Evolutionary conservation across 352 stramenopile genomes (phyloP), one percentile per base, ranked within the genome.

Genomic region (Globisporangium canariense): DNA sequence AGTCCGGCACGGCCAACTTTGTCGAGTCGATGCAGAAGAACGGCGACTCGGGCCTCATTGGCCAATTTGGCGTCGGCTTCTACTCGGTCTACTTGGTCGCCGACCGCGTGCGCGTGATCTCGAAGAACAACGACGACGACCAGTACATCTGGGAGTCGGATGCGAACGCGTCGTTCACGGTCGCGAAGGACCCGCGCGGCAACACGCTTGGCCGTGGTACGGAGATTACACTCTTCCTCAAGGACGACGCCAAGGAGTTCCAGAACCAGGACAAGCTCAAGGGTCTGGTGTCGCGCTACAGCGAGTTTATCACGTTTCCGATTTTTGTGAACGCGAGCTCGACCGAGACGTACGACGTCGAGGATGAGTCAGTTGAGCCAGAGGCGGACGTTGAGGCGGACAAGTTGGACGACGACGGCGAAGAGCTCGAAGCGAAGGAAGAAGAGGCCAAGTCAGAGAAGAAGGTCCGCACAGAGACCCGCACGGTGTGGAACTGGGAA

Each of bases 31-130:
- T 99, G 71, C 87, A 96, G 57, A 88, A 91, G 47, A 86, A 84
- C 25, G 84, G 81, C 10, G 92, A 99, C 68, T 85, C 98, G 61
- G 93, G 67, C 58, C 88, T 99, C 67, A 99, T 99, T 71, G 98
- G 98, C 55, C 97, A 99, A 85, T 99, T 99, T 73, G 98, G 98
- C 60, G 98, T 99, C 32, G 98, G 98, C 38, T 99, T 99, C 78
- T 99, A 99, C 82, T 99, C 97, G 11, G 91, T 98, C 30, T 99
- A 99, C 80, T 75, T 99, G 18, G 97, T 99, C 8, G 89, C 96
- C 0, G 96, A 99, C 79, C 81, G 84, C 51, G 94, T 99, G 53
- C 89, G 94, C 58, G 97, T 99, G 38, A 84, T 98, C 28, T 98
- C 89, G 65, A 99, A 99, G 86, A 88, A 98, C 75, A 97, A 98